Conservation (phyloP, 176 grass and related monocot species). For the Oryza officinalis region DNA sequence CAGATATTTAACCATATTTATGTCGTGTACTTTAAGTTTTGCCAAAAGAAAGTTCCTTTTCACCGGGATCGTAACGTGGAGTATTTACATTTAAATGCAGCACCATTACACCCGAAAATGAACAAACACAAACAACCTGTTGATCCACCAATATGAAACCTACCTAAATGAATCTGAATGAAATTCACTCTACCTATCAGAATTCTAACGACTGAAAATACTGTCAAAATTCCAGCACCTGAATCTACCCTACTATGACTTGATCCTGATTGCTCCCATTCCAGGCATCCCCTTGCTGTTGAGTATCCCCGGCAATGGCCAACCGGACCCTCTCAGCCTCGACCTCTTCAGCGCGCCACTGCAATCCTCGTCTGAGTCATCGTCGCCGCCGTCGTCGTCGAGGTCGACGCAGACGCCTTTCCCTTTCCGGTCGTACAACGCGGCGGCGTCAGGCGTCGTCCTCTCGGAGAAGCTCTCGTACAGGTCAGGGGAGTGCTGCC, state of each 20-base stretch:
- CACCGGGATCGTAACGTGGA: not conserved
- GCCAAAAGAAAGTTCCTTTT: not conserved
- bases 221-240: slow-evolving; percentile 15
- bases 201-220: slow-evolving; percentile 12
- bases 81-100: slow-evolving; percentile 28
- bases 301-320: not conserved
- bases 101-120: not conserved
- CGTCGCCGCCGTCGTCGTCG: slow-evolving; percentile 1
- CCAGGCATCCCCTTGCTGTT: slow-evolving; percentile 4
- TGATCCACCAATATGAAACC: not conserved
- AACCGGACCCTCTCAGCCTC: slow-evolving; percentile 8
- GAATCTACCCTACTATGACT: slow-evolving; percentile 10
- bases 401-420: slow-evolving; percentile 38
- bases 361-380: slow-evolving; percentile 47
- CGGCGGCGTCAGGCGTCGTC: slow-evolving; percentile 27
- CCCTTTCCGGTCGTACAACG: slow-evolving; percentile 47
- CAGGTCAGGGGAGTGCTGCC: slow-evolving; percentile 36
- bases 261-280: slow-evolving; percentile 50
- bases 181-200: not conserved
- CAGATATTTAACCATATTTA: not conserved
- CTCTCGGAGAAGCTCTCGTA: slow-evolving; percentile 54
- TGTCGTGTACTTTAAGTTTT: not conserved
- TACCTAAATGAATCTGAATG: slow-evolving; percentile 25
- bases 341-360: not conserved
- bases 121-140: not conserved